Evolutionary conservation across 441 rosid genomes (phyloP), one percentile per base, ranked within the genome.

Genomic region (Theobroma grandiflorum): DNA sequence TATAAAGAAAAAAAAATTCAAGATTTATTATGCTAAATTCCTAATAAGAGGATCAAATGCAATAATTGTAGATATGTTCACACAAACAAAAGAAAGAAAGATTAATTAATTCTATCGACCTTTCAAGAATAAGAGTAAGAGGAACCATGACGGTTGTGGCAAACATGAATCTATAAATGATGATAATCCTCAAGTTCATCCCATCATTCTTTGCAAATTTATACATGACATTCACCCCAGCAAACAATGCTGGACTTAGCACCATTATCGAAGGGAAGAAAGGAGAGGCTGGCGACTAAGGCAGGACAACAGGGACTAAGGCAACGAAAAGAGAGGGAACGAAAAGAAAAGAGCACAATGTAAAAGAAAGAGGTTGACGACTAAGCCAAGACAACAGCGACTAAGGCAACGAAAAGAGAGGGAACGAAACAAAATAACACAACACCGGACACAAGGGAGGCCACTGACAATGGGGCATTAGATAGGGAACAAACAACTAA

Each of bases 81-180:
- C 12, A 22, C 45, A 18, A 3, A 40, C 33, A 5, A 12, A 22
- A 0, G 1, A 35, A 10, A n/a, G 22, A 61, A 70, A 64, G 37
- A 43, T 7, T 14, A 49, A 20, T 11, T 12, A 2, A 0, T 14
- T 50, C 2, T 6, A 66, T 45, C 1, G 35, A 87, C 91, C 88
- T 88, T 74, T 91, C 88, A 43, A 85, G 49, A 72, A 89, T 57
- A 52, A 86, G 62, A 14, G 91, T 90, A 20, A 85, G 15, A 3
- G 88, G 93, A 67, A 83, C 70, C 86, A 87, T 82, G 22, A 87
- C 38, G 58, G 69, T 80, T 0, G 89, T 50, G 52, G 90, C 93
- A 1, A 91, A 84, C 4, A 86, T 45, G 67, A 82, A 82, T 59
- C 93, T 75, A 58, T 87, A 91, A 7, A 87, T 87, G n/a, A 86